Evolutionary conservation across 1,139 yeast species (phyloP).

Genomic region (Yamadazyma kanchanaburiensis): DNA sequence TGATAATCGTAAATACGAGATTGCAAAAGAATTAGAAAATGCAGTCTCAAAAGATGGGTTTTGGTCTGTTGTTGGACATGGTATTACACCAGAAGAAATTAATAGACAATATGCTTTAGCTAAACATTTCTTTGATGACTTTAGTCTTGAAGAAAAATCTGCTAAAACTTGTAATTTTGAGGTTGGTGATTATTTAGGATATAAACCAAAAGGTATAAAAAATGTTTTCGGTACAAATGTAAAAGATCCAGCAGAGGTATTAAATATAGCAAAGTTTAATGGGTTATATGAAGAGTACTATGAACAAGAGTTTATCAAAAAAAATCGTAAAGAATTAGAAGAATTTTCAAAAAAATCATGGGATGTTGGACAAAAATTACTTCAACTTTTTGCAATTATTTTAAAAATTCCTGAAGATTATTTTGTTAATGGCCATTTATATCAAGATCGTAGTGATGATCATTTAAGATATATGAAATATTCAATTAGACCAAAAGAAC

Average conservation of each 20-base stretch:
- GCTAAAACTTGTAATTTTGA: constrained; percentile 23
- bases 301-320: constrained; percentile 21
- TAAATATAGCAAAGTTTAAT: constrained; percentile 33
- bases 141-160: constrained; percentile 23
- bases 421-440: constrained; percentile 24
- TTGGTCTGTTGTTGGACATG: constrained; percentile 27
- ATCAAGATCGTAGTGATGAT: constrained; percentile 31
- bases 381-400: constrained; percentile 28
- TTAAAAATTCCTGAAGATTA: constrained; percentile 29
- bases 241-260: constrained; percentile 27
- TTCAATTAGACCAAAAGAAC: constrained; percentile 21
- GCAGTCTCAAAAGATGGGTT: constrained; percentile 31
- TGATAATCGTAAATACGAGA: constrained; percentile 23
- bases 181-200: constrained; percentile 31
- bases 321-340: constrained; percentile 18
- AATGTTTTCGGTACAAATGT: constrained; percentile 25
- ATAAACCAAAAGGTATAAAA: constrained; percentile 23
- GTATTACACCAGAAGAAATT: constrained; percentile 23
- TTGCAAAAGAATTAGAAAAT: constrained; percentile 22
- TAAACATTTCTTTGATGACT: constrained; percentile 24
- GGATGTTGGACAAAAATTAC: constrained; percentile 22
- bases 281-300: constrained; percentile 21
- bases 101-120: constrained; percentile 26
- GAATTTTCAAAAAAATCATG: constrained; percentile 20
- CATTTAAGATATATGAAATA: constrained; percentile 31